phyloP scores from a whole-genome alignment of 306 rosid species.

The Arachis stenosperma region DNA sequence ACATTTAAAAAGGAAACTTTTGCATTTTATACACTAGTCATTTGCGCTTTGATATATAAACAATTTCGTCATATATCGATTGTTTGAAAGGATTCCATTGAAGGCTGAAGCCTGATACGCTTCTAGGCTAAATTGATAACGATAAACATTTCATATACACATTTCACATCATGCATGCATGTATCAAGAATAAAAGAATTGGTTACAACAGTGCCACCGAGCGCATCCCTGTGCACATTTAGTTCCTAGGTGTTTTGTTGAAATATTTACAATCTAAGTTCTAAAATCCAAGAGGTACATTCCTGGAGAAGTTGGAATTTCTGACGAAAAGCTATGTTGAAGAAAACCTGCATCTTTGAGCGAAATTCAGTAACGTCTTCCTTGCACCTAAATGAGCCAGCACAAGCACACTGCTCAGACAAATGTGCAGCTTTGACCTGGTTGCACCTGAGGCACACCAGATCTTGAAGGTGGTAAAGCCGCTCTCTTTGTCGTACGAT shows the following conservation, averaged over 20 bases:
- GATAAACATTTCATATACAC: constrained; percentile 22
- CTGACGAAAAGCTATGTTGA: constrained; percentile 68
- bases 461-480: constrained; percentile 80
- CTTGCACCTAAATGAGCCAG: constrained; percentile 78
- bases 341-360: constrained; percentile 66
- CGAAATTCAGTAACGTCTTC: constrained; percentile 58
- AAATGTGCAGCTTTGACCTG: constrained; percentile 89
- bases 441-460: constrained; percentile 67
- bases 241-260: constrained; percentile 3
- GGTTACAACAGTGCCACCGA: constrained; percentile 6
- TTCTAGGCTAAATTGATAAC: background rate
- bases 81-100: too few relatives aligned
- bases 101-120: background rate
- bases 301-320: constrained; percentile 85
- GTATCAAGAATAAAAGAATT: constrained; percentile 19
- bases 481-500: constrained; percentile 86
- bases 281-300: constrained; percentile 78
- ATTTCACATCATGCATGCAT: constrained; percentile 10
- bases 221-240: background rate
- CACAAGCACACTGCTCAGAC: constrained; percentile 83
- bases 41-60: too few relatives aligned
- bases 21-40: too few relatives aligned
- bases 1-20: too few relatives aligned
- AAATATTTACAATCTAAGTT: constrained; percentile 40
- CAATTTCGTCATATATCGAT: too few relatives aligned